phyloP scores from a whole-genome alignment of 495 filamentous ascomycete genomes.

The Pseudotulostoma volvatum region DNA sequence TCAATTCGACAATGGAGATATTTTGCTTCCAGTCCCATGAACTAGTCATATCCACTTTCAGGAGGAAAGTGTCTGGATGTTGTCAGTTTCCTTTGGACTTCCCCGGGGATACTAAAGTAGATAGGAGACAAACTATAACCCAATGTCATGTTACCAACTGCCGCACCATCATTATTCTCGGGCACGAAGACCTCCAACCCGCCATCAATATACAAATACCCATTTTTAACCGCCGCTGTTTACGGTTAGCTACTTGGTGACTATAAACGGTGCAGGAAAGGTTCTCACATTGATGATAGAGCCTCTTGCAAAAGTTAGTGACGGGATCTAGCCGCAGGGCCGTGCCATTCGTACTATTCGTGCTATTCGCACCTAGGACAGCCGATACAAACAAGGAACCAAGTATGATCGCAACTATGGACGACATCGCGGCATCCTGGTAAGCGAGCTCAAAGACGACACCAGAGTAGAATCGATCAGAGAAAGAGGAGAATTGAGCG shows the following conservation, averaged over 20 bases:
- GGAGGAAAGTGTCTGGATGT: slow-evolving; percentile 19
- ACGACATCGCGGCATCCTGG: not conserved
- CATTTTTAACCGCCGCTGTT: slow-evolving; percentile 20
- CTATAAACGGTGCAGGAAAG: not conserved
- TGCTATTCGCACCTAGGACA: not conserved
- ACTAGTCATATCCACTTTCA: slow-evolving; percentile 17
- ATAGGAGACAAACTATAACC: slow-evolving; percentile 9
- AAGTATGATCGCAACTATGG: not conserved
- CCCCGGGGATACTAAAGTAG: not conserved
- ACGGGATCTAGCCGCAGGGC: slow-evolving; percentile 15
- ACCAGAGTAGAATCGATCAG: too few species aligned
- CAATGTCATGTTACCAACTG: slow-evolving; percentile 5
- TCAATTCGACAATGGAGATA: slow-evolving; percentile 15
- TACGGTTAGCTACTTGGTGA: slow-evolving; percentile 3
- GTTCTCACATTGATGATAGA: slow-evolving; percentile 19
- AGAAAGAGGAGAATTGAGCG: too few species aligned
- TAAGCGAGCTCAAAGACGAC: too few species aligned
- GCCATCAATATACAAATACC: slow-evolving; percentile 22
- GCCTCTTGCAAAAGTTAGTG: slow-evolving; percentile 15
- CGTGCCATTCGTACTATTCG: not conserved
- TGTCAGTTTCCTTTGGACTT: slow-evolving; percentile 1
- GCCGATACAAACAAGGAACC: not conserved
- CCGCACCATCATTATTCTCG: slow-evolving; percentile 2
- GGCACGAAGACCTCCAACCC: slow-evolving; percentile 19
- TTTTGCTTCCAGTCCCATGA: slow-evolving; percentile 31